A percentile compares a stretch with the other conserved stretches of the same genome.
Evolutionary conservation across 164 flowering plant species (phyloP).

Genomic region (Magnolia changhungtana): DNA sequence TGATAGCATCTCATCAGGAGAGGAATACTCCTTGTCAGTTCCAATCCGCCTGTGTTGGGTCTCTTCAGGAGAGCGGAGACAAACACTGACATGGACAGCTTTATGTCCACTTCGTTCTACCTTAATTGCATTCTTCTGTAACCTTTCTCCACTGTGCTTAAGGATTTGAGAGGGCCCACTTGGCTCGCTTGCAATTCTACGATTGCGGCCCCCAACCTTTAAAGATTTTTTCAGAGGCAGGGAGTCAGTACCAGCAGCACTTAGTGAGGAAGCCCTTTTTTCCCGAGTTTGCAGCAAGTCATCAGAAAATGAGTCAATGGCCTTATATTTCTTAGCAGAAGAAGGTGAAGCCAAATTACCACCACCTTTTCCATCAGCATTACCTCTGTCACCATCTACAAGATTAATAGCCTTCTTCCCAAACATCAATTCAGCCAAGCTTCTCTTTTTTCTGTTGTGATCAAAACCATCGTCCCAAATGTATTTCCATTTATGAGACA

Average conservation of each 20-base stretch:
- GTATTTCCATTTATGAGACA: slow-evolving; percentile 20
- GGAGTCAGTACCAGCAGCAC: slow-evolving; percentile 11
- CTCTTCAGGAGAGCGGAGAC: slow-evolving; percentile 11
- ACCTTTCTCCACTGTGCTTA: slow-evolving; percentile 17
- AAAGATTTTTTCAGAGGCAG: slow-evolving; percentile 23
- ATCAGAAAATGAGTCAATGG: slow-evolving; percentile 16
- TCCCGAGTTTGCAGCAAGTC: slow-evolving; percentile 19
- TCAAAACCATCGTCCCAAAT: slow-evolving; percentile 11
- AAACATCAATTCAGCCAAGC: slow-evolving; percentile 26
- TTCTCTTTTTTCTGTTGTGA: slow-evolving; percentile 25
- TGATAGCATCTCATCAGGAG: slow-evolving; percentile 45
- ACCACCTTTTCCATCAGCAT: slow-evolving; percentile 9
- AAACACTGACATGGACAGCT: slow-evolving; percentile 1
- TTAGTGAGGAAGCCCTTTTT: slow-evolving; percentile 9
- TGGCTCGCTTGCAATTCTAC: slow-evolving; percentile 61
- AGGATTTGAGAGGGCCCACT: slow-evolving; percentile 38
- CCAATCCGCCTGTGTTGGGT: slow-evolving; percentile 11
- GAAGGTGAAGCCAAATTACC: slow-evolving; percentile 17
- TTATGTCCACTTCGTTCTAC: slow-evolving; percentile 12
- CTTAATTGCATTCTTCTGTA: slow-evolving; percentile 17
- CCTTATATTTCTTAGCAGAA: slow-evolving; percentile 32
- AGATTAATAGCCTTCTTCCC: slow-evolving; percentile 5
- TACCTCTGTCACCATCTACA: slow-evolving; percentile 18
- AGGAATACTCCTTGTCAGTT: slow-evolving; percentile 18
- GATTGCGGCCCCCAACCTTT: slow-evolving; percentile 65